phyloP scores from a whole-genome alignment of 2,329 filamentous ascomycete genomes.

The Lachnellula arida region DNA sequence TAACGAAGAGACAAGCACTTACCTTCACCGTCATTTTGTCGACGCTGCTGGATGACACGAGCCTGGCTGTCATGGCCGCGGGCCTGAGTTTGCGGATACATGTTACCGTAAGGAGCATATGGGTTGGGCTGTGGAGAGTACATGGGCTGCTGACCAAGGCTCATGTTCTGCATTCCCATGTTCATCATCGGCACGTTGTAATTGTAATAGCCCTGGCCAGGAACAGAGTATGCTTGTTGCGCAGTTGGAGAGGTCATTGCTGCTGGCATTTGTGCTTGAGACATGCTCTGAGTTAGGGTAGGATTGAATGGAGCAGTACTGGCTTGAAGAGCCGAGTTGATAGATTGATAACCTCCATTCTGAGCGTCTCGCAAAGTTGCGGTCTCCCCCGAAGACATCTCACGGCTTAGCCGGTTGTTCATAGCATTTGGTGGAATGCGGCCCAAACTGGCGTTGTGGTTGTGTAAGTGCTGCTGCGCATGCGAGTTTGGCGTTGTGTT shows the following conservation, averaged over 20 bases:
- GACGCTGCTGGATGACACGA: constrained; percentile 70
- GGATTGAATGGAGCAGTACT: constrained; percentile 77
- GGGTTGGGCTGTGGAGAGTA: constrained; percentile 49
- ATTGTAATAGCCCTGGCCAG: constrained; percentile 25
- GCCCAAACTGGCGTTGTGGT: constrained; percentile 78
- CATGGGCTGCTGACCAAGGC: constrained; percentile 44
- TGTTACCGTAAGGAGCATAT: constrained; percentile 38
- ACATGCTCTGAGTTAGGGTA: constrained; percentile 39
- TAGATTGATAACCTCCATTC: constrained; percentile 49
- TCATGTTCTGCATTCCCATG: constrained; percentile 64
- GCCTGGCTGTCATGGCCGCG: constrained; percentile 70
- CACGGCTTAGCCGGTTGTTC: constrained; percentile 67
- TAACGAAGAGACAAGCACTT: constrained; percentile 26
- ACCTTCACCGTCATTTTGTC: constrained; percentile 70
- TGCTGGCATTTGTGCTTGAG: constrained; percentile 25
- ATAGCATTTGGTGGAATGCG: constrained; percentile 66
- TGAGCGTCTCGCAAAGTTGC: constrained; percentile 38
- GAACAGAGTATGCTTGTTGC: constrained; percentile 26
- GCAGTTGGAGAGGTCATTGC: constrained; percentile 25
- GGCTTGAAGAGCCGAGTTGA: constrained; percentile 72
- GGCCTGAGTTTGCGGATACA: constrained; percentile 38
- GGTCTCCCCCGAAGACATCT: constrained; percentile 44
- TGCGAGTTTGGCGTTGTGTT: constrained; percentile 48
- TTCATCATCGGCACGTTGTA: constrained; percentile 56
- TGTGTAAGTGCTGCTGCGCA: constrained; percentile 54